These are phyloP conservation scores for Calonectria hawksworthii DNA, from an alignment of 2,329 filamentous ascomycete genomes.

Conservation along the genomic window DNA sequence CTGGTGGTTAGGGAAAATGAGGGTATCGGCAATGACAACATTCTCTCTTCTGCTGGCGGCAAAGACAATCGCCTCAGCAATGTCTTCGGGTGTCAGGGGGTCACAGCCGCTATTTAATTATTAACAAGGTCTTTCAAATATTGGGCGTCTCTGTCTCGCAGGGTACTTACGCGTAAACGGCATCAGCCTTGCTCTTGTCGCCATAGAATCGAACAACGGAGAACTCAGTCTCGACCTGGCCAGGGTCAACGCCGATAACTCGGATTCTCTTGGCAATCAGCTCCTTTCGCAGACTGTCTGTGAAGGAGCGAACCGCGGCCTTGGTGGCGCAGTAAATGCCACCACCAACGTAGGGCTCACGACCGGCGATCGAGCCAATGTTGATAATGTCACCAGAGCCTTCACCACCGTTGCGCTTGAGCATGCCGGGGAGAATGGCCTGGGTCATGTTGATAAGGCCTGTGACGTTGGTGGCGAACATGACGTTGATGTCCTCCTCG, in stretches of 20 bases:
- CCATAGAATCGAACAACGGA: constrained; percentile 89
- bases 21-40: constrained; percentile 87
- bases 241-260: constrained; percentile 89
- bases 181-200: constrained; percentile 89
- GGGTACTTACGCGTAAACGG: constrained; percentile 81
- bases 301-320: constrained; percentile 87
- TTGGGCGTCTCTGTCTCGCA: fast-evolving
- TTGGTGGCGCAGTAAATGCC: constrained; percentile 95
- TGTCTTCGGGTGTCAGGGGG: constrained; percentile 88
- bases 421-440: constrained; percentile 85
- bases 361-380: constrained; percentile 89
- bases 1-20: constrained; percentile 91
- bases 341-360: constrained; percentile 86
- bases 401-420: constrained; percentile 75
- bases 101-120: constrained; percentile 72
- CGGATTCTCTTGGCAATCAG: constrained; percentile 84
- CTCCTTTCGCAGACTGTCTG: constrained; percentile 84
- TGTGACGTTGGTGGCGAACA: constrained; percentile 95
- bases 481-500: constrained; percentile 85
- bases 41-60: constrained; percentile 87
- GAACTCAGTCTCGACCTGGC: constrained; percentile 96
- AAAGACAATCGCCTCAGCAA: constrained; percentile 92
- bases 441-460: constrained; percentile 98
- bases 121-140: not conserved
- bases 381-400: constrained; percentile 95